A percentile compares a stretch with the other conserved stretches of the same genome.
Conservation (phyloP, 345 rosid species). For the Lagerstroemia speciosa region DNA sequence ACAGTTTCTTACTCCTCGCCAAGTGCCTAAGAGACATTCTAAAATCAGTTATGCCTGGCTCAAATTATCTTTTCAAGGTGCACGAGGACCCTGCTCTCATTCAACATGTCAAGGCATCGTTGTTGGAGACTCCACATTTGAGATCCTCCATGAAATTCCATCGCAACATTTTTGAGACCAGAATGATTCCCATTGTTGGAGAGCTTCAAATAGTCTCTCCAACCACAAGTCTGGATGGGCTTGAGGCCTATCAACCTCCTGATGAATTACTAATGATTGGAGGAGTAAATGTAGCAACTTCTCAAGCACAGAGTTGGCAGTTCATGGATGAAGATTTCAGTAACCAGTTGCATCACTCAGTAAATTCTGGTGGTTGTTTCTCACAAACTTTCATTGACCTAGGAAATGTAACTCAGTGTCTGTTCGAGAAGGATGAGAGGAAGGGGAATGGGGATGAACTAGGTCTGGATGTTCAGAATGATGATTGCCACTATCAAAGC, state of each 20-base stretch:
- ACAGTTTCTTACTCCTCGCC: conserved; percentile 5
- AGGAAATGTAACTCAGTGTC: conserved; percentile 16
- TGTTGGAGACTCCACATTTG: conserved; percentile 46
- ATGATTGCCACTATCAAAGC: conserved; percentile 64
- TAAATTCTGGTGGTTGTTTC: conserved; percentile 65
- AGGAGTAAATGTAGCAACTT: conserved; percentile 49
- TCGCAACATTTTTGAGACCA: conserved; percentile 25
- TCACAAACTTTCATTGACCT: conserved; percentile 60
- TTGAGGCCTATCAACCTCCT: conserved; percentile 29
- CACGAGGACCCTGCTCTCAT: conserved; percentile 62
- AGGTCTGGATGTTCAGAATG: conserved; percentile 23
- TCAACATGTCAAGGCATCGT: conserved; percentile 47
- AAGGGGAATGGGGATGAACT: conserved; percentile 24
- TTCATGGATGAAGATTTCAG: conserved; percentile 62
- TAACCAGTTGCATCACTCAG: conserved; percentile 48
- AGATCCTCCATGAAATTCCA: conserved; percentile 29
- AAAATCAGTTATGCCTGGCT: conserved; percentile 1
- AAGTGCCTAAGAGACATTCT: not conserved
- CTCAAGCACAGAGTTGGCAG: conserved; percentile 68
- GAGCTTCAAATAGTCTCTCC: conserved; percentile 40
- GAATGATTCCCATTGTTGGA: conserved; percentile 28
- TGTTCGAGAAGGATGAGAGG: conserved; percentile 2
- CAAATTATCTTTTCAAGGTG: conserved; percentile 34
- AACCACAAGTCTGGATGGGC: conserved; percentile 28
- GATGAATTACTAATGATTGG: conserved; percentile 52